A percentile compares a stretch with the other conserved stretches of the same genome.
Evolutionary conservation across 2,329 filamentous ascomycete genomes (phyloP).

Genomic region (Chaetomium sp.): DNA sequence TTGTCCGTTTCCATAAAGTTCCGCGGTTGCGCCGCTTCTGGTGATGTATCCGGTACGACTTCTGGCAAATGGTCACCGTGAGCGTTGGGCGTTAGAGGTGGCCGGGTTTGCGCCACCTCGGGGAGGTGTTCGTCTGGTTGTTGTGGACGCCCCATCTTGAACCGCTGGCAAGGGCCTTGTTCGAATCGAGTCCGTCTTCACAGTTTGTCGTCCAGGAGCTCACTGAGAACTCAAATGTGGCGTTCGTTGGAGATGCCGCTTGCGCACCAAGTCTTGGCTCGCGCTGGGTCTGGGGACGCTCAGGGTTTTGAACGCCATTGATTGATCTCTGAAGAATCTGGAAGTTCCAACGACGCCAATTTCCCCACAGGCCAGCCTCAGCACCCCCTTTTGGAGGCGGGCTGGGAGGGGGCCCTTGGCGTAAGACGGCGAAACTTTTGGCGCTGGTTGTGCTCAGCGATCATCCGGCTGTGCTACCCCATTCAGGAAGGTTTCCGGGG

Average conservation of each 20-base stretch:
- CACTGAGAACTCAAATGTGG: conserved; percentile 18
- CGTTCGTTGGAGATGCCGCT: conserved; percentile 14
- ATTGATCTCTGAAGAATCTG: conserved; percentile 13
- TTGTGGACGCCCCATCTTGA: conserved; percentile 24
- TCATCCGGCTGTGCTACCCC: conserved; percentile 18
- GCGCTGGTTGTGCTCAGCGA: neutral
- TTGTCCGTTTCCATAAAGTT: conserved; percentile 31
- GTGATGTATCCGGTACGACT: conserved; percentile 29
- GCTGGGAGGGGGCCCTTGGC: conserved; percentile 19
- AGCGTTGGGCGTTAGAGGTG: neutral
- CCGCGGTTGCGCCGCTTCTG: conserved; percentile 24
- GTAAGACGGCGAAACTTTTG: conserved; percentile 33
- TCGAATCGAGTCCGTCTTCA: neutral
- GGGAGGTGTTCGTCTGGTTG: conserved; percentile 34
- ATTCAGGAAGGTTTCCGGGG: conserved; percentile 8
- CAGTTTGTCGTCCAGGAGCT: neutral
- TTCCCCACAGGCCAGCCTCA: conserved; percentile 17
- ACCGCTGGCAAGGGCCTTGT: neutral
- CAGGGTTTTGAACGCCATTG: conserved; percentile 11
- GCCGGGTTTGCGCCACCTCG: conserved; percentile 32
- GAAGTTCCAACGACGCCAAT: neutral
- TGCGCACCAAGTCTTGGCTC: conserved; percentile 14
- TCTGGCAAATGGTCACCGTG: conserved; percentile 15
- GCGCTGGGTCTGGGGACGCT: conserved; percentile 1
- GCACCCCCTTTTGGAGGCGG: neutral